Evolutionary conservation across 1,284 basidiomycete genomes (phyloP).

Genomic region (Naganishia liquefaciens): DNA sequence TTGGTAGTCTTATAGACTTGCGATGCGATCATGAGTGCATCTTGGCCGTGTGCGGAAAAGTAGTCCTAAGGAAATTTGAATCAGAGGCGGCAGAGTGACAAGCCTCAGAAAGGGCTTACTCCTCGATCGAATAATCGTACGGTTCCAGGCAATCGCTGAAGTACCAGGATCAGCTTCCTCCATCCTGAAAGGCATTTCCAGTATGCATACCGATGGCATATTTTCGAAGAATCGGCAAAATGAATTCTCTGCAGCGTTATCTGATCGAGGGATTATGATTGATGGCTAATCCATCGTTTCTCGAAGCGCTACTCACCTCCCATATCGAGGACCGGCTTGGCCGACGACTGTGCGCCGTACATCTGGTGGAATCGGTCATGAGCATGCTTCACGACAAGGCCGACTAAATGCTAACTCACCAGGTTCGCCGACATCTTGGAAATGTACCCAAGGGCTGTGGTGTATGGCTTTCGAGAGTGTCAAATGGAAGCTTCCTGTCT

Average conservation of each 20-base stretch:
- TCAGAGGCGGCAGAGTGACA: neutral
- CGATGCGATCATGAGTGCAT: constrained; percentile 79
- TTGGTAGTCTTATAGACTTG: constrained; percentile 81
- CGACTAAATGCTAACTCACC: constrained; percentile 8
- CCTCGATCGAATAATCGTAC: constrained; percentile 79
- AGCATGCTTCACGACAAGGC: neutral
- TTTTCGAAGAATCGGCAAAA: constrained; percentile 73
- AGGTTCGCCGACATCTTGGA: constrained; percentile 27
- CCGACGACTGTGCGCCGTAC: constrained; percentile 51
- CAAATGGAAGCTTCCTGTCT: neutral
- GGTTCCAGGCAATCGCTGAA: constrained; percentile 58
- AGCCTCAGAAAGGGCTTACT: constrained; percentile 39
- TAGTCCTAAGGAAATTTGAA: constrained; percentile 62
- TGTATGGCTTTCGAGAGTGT: neutral
- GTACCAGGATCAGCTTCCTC: constrained; percentile 3
- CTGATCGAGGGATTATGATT: constrained; percentile 40
- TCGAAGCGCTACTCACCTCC: constrained; percentile 39
- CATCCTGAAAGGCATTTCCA: neutral
- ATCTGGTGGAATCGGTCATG: constrained; percentile 35
- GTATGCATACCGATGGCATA: constrained; percentile 57
- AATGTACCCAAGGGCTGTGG: too few relatives aligned
- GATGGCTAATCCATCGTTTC: neutral
- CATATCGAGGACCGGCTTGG: constrained; percentile 51
- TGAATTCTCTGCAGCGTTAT: constrained; percentile 67
- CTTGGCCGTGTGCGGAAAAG: constrained; percentile 84